Evolutionary conservation across 495 filamentous ascomycete species (phyloP), one percentile per base, ranked within the genome.

Genomic region (Aspergillus kassunensis): DNA sequence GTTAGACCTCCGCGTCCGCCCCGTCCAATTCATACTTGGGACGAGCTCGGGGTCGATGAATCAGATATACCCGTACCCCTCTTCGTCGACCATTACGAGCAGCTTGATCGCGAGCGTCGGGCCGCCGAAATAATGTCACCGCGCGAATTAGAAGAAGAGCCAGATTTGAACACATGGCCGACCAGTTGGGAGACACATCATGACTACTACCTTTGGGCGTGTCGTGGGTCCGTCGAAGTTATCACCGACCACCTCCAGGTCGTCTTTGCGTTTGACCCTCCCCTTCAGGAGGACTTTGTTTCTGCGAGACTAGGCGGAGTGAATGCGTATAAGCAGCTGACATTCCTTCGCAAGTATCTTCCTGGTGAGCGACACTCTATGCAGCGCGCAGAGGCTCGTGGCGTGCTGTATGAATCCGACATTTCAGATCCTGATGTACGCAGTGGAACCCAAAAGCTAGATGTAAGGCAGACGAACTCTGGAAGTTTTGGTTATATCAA

Each of bases 171-270:
- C 15, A 56, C 47, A 29, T 50, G 48, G 46, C 56, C 56, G 1
- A 7, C 30, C 13, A 33, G 20, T 15, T 59, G 56, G 56, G 40
- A 35, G 6, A 25, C 13, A 10, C 40, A 51, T 29, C 57, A 59
- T 39, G 52, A 59, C 23, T 59, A 59, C 35, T 55, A 49, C 23
- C 48, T 59, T 3, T 59, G 53, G 52, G 21, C 57, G 3, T 59
- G 57, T 19, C 51, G 57, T 19, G 57, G 57, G 18, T 37, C 47
- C 8, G 52, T 59, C 15, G 3, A 21, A 6, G 52, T 36, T 7
- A 59, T 59, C 21, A 37, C 53, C 30, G 47, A 56, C 10, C 52
- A 55, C 5, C n/a, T 59, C 20, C 57, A 59, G 37, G 37, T 33
- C 5, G 42, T 55, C 9, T 59, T 52, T 45, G 18, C 21, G 13